Percentiles rank a stretch among this genome's conserved stretches.
phyloP scores from a whole-genome alignment of 805 yeast species.

The Jamesozyma lodderae region DNA sequence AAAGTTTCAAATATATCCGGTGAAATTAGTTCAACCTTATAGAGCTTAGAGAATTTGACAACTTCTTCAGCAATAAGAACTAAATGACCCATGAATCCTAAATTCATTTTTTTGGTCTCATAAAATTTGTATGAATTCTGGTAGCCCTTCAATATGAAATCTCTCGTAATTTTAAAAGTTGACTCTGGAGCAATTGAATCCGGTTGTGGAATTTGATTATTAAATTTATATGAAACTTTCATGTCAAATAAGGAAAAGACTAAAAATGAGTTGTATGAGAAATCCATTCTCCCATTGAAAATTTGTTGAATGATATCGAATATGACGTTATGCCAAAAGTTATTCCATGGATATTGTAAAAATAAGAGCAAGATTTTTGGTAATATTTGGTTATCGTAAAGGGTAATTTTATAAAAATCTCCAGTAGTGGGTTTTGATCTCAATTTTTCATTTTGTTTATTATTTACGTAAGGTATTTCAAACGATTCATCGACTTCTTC shows the following conservation, averaged over 20 bases:
- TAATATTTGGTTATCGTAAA: constrained; percentile 65
- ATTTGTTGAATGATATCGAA: constrained; percentile 93
- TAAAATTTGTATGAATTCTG: constrained; percentile 50
- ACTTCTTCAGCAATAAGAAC: constrained; percentile 91
- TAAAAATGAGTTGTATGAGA: constrained; percentile 72
- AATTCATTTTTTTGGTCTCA: constrained; percentile 49
- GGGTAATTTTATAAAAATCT: constrained; percentile 71
- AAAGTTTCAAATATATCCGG: constrained; percentile 20
- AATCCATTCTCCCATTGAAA: constrained; percentile 73
- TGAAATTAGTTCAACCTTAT: constrained; percentile 25
- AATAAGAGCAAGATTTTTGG: constrained; percentile 59
- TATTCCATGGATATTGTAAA: constrained; percentile 88
- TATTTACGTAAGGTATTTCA: constrained; percentile 30
- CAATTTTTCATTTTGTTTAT: constrained; percentile 32
- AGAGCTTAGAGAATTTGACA: constrained; percentile 60
- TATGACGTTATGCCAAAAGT: constrained; percentile 90
- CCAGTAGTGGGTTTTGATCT: constrained; percentile 68
- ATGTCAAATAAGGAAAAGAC: constrained; percentile 32
- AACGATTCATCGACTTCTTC: constrained; percentile 26
- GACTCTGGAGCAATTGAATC: not conserved
- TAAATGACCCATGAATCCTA: constrained; percentile 94
- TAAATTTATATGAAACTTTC: constrained; percentile 7
- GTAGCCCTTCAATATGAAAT: constrained; percentile 54
- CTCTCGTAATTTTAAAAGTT: constrained; percentile 47
- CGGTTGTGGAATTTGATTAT: constrained; percentile 33